These are phyloP conservation scores for Chamaecyparis obtusa DNA, from an alignment of 75 land plant species.

Conservation along the genomic window DNA sequence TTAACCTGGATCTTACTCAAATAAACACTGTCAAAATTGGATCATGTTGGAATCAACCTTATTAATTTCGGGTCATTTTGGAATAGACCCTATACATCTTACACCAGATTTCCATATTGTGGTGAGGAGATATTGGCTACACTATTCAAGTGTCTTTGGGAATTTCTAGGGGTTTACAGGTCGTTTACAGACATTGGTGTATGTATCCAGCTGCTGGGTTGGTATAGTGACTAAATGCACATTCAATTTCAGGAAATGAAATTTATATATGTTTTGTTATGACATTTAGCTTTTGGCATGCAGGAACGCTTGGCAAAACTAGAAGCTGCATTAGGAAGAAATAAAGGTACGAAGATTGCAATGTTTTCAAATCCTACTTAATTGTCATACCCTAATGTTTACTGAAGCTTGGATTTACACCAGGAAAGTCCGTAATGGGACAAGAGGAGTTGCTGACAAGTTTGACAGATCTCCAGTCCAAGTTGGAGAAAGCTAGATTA, in stretches of 20 bases:
- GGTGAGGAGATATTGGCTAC: background rate
- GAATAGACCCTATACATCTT: background rate
- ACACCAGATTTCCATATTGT: background rate
- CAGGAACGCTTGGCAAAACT: constrained; percentile 50
- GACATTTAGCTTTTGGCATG: background rate
- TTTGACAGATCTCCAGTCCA: constrained; percentile 22
- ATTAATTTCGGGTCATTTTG: background rate
- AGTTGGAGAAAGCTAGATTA: constrained; percentile 22
- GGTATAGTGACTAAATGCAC: background rate
- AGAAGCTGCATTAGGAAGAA: constrained; percentile 31
- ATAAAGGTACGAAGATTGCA: constrained; percentile 15
- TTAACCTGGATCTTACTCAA: background rate
- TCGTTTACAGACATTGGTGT: background rate
- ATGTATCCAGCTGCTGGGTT: background rate
- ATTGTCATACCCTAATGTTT: background rate
- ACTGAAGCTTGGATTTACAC: background rate
- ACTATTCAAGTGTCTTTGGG: background rate
- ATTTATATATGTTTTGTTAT: background rate
- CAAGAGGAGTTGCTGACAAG: constrained; percentile 18
- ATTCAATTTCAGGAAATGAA: background rate
- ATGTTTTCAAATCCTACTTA: background rate
- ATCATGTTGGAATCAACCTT: background rate
- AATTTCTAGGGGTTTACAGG: background rate
- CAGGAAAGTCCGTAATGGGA: constrained; percentile 8
- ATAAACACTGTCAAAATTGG: background rate